Base-by-base conservation (phyloP, 305 asterid genomes). In the Solanum aculeatissimum region DNA sequence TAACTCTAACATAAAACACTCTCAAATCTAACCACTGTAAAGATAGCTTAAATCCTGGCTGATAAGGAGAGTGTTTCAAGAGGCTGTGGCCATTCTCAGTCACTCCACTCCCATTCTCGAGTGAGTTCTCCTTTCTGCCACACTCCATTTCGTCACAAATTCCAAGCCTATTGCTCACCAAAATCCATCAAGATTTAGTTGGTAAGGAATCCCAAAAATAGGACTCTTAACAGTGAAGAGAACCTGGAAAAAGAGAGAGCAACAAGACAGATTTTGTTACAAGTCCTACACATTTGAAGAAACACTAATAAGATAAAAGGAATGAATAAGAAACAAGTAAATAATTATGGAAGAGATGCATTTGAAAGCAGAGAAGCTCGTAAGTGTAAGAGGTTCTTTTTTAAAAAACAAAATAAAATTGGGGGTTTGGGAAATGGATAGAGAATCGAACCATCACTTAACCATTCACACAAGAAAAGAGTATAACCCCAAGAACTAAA, bases 1-100 rank as follows among this genome's bases (percentile, higher is more conserved):
- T 91, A 8, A 94, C 71, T 65, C 95, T 89, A 18, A 93, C 90
- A 57, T 92, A 94, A 42, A 93, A 93, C 38, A 94, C 96, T 84
- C 92, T 89, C 84, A 93, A 58, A 84, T 94, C 94, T 65, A 94
- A 90, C 97, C 98, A 93, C 6, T 83, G 91, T 63, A 93, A 72
- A 35, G 94, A 90, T 62, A 43, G 40, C 85, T 82, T 90, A 47
- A 62, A 79, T 69, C 57, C 72, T 1, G 87, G 85, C 45, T 83
- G 91, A 89, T 84, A 82, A 54, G 86, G 51, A 62, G 84, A 32
- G 82, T 86, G 91, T 85, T 86, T 84, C 12, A 40, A 70, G 29
- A 58, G 18, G 9, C 70, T 14, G 87, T 88, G 87, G 29, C 91
- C 91, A 83, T 91, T 91, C 32, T 88, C 92, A 14, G 63, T 72